Evolutionary conservation across 1,284 basidiomycete genomes (phyloP), one percentile per base, ranked within the genome.

Genomic region (Somion occarium): DNA sequence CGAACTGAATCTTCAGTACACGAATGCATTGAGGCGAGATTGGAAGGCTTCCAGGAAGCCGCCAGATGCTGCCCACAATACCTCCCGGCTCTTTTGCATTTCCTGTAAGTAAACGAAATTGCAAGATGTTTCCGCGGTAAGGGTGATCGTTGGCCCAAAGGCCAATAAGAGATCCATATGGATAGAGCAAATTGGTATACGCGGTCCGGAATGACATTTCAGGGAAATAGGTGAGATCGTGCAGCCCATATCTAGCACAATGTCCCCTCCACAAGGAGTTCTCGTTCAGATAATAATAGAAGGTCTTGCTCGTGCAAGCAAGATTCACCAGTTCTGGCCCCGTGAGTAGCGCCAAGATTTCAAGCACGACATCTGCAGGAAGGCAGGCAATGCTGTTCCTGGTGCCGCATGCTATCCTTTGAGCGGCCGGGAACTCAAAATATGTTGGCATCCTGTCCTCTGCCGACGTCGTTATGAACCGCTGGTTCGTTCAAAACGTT

Each of bases 81-180:
- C 62, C 62, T 7, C 55, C 61, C 18, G 52, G 53, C 39, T 59
- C 61, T 11, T 43, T 13, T 30, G 55, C 53, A 25, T 54, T 50
- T 12, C 56, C 60, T 1, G 38, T 4, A n/a, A 54, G 38, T n/a
- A 64, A 44, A 5, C 53, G 57, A 37, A 61, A 64, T 43, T 64
- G 58, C n/a, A 64, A 24, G 37, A 64, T 51, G 38, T 54, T 59
- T 1, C 62, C 61, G 2, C 50, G 38, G 45, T 57, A 62, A 0
- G 61, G 62, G 24, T 56, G 44, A 44, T 64, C 61, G 45, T 52
- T 59, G 0, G 62, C 62, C 62, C 62, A 64, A 7, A 62, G 48
- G n/a, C 62, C 62, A 20, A 62, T 20, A 22, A 64, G 42, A 4
- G 57, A 51, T 23, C 52, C 61, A 37, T 62, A 64, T n/a, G 55